Percentiles rank a stretch among this genome's conserved stretches.
Evolutionary conservation across 352 stramenopile genomes (phyloP).

Genomic region (Phytophthora rubi): DNA sequence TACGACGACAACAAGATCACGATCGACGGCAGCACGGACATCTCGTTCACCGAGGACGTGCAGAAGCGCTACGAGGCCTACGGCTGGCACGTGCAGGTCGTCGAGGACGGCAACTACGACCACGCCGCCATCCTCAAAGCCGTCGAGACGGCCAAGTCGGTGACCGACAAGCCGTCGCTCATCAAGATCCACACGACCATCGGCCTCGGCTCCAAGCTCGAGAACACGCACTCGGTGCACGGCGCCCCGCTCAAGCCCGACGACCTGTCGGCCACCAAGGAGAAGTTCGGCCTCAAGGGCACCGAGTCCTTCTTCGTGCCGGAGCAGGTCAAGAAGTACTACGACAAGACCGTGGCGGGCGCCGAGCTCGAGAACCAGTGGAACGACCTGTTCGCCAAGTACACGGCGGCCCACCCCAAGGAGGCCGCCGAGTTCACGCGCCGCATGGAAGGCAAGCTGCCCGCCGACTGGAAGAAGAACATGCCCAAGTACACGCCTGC

Average conservation of each 20-base stretch:
- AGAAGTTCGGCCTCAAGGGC: slow-evolving; percentile 93
- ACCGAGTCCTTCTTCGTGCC: slow-evolving; percentile 94
- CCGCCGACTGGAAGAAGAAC: slow-evolving; percentile 90
- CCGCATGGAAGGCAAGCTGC: slow-evolving; percentile 93
- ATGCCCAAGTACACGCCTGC: slow-evolving; percentile 92
- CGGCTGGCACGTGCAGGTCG: slow-evolving; percentile 96
- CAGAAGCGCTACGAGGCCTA: slow-evolving; percentile 98
- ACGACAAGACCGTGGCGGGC: slow-evolving; percentile 83
- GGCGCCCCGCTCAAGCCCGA: slow-evolving; percentile 95
- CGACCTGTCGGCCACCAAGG: slow-evolving; percentile 92
- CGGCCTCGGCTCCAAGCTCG: slow-evolving; percentile 94
- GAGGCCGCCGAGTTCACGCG: slow-evolving; percentile 95
- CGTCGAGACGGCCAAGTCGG: slow-evolving; percentile 94
- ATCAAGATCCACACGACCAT: slow-evolving; percentile 99
- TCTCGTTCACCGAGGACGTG: slow-evolving; percentile 99
- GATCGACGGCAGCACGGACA: slow-evolving; percentile 96
- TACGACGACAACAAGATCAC: slow-evolving; percentile 99
- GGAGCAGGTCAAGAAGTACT: slow-evolving; percentile 94
- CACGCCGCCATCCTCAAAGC: slow-evolving; percentile 93
- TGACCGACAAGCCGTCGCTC: slow-evolving; percentile 97
- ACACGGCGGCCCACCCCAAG: slow-evolving; percentile 91
- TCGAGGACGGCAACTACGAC: slow-evolving; percentile 95
- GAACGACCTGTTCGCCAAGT: slow-evolving; percentile 92
- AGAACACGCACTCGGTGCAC: slow-evolving; percentile 95
- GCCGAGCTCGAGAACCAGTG: slow-evolving; percentile 88